Evolutionary conservation across 2,329 filamentous ascomycete species (phyloP), one percentile per base, ranked within the genome.

Genomic region (Trichoderma endophyticum): DNA sequence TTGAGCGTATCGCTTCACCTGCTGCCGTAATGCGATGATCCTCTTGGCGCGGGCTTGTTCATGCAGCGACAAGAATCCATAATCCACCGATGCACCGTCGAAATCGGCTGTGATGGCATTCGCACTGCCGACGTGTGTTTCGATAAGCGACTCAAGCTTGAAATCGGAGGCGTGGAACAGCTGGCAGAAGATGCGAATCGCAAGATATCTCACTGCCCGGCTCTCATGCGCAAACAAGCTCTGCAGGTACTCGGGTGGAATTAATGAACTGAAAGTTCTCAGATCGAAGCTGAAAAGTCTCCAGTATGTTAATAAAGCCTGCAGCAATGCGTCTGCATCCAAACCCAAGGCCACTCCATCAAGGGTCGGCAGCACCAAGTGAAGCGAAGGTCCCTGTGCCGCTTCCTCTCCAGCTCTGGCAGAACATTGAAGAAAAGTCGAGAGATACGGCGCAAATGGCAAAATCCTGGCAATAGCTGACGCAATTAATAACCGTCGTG

Each of bases 361-460:
- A 59, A 81, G 75, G 56, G 66, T 73, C 14, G 78, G 75, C 28
- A 81, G 76, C n/a, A 75, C 74, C 6, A 83, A 77, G 36, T 77
- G 77, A 61, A 82, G 74, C n/a, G 75, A 69, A 7, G 76, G 75
- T 26, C 74, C 71, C 18, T 73, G 68, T 12, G 73, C 71, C 11
- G 70, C 30, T 5, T 67, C 64, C 21, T 62, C 24, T 26, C 70
- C 54, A 26, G 51, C 21, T 36, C 60, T 70, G n/a, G 63, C 61
- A n/a, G 77, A 51, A 77, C 85, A 84, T 81, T 91, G 88, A 73
- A 93, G 87, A 80, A 94, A 93, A 73, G 90, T 88, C 68, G 91
- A 90, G 57, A 98, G 85, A 79, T 95, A 90, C 65, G 94, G 92
- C 75, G 93, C 92, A 84, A 96, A 91, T 21, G 94, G 93, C 76